Evolutionary conservation across 2,329 filamentous ascomycete species (phyloP).

Genomic region (Coccinonectria pachysandricola): DNA sequence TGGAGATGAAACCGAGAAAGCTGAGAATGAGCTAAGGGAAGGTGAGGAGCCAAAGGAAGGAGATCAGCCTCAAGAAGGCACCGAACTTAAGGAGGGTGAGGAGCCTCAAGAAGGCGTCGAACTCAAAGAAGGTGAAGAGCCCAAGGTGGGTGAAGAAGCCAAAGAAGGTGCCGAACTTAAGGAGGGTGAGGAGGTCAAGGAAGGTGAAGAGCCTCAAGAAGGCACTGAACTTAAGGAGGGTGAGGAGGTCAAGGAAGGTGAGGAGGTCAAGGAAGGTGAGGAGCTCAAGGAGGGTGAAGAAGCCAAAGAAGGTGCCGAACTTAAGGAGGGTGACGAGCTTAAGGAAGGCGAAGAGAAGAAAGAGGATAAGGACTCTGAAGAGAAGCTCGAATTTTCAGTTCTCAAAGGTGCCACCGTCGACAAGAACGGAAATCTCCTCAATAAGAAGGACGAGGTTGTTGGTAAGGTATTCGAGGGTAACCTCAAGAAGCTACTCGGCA

Average conservation of each 20-base stretch:
- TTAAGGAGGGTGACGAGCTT: constrained; percentile 3
- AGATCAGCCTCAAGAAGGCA: constrained; percentile 6
- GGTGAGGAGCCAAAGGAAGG: constrained; percentile 2
- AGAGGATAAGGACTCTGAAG: constrained; percentile 3
- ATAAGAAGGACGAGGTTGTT: constrained; percentile 41
- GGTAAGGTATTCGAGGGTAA: constrained; percentile 55
- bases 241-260: constrained; percentile 1
- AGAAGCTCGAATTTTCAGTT: constrained; percentile 9
- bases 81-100: constrained; percentile 9
- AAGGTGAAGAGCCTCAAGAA: constrained; percentile 10
- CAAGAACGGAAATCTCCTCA: constrained; percentile 46
- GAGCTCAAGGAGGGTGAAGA: constrained; percentile 4
- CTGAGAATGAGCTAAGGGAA: no score
- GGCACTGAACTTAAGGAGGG: constrained; percentile 4
- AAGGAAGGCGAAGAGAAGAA: constrained; percentile 4
- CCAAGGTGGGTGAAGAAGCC: constrained; percentile 6
- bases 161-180: constrained; percentile 3
- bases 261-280: constrained; percentile 4
- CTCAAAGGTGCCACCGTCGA: constrained; percentile 21
- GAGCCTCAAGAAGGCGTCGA: constrained; percentile 21
- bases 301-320: constrained; percentile 3
- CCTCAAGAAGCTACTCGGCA: constrained; percentile 50
- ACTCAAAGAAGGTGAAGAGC: background rate
- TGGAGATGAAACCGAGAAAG: background rate
- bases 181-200: constrained; percentile 21